A percentile compares a stretch with the other conserved stretches of the same genome.
Conservation (phyloP, 2,329 filamentous ascomycete genomes). For the Botryotinia calthae region DNA sequence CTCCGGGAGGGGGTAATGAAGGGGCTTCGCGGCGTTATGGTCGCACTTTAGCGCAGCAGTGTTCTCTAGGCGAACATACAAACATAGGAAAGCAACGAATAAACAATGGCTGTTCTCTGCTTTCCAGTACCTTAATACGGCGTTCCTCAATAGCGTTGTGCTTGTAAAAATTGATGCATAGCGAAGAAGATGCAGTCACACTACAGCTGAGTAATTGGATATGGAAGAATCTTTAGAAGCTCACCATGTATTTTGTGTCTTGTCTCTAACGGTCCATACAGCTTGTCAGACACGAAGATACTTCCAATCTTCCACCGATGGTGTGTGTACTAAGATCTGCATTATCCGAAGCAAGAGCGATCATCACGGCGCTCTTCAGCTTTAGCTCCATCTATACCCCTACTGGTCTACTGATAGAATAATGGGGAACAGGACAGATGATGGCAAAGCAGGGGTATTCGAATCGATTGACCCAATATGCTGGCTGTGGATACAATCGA, state of each 20-base stretch:
- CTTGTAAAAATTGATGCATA: background rate
- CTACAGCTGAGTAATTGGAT: constrained; percentile 11
- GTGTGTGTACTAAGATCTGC: constrained; percentile 29
- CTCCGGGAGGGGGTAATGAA: constrained; percentile 20
- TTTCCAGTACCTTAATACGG: background rate
- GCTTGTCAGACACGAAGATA: constrained; percentile 32
- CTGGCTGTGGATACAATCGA: constrained; percentile 28
- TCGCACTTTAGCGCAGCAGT: constrained; percentile 12
- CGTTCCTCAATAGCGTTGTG: background rate
- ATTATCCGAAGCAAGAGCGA: constrained; percentile 35
- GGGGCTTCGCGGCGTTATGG: constrained; percentile 21
- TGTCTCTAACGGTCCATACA: constrained; percentile 13
- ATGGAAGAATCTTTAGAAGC: constrained; percentile 16
- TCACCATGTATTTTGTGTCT: constrained; percentile 22
- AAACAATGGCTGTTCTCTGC: background rate
- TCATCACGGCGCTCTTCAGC: constrained; percentile 37
- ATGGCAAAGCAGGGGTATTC: constrained; percentile 28
- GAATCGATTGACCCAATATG: constrained; percentile 32
- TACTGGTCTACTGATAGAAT: constrained; percentile 17
- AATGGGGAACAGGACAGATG: constrained; percentile 28
- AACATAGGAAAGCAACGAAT: background rate
- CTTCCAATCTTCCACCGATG: constrained; percentile 11
- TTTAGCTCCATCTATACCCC: constrained; percentile 26
- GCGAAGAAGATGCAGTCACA: constrained; percentile 13
- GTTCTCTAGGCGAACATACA: background rate